Base-by-base conservation (phyloP, 2,329 filamentous ascomycete genomes). In the Zasmidium cellare region DNA sequence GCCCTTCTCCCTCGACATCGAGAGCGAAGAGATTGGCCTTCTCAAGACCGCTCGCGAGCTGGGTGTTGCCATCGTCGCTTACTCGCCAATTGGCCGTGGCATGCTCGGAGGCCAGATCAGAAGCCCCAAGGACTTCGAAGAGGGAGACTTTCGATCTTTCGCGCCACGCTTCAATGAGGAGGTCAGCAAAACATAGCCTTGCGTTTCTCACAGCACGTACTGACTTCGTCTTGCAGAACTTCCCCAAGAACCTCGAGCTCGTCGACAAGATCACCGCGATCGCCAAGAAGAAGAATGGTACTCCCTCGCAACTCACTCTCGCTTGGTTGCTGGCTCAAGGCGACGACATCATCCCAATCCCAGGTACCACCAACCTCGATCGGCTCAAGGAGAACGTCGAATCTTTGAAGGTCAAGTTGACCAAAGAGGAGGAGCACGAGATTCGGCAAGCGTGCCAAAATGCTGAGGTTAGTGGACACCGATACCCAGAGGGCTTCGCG, bases 261-360 rank as follows among this genome's bases (percentile, higher is more conserved):
- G 79, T 85, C 2, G 79, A 82, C 28, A 70, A 71, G 18, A 76
- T 88, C 56, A 69, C 72, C 2, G 73, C 67, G 3, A 66, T 87
- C 5, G 84, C 83, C 0, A 72, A 77, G 45, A 75, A 73, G 60
- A 87, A 88, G 72, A 78, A 75, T 2, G 78, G 76, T 47, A 86
- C 85, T 0, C 64, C 83, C 0, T 78, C 77, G 1, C 82, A 90
- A 67, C 68, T 90, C 28, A 81, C 83, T 1, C 74, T 89, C 24
- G 86, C 86, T 0, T 89, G 86, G 85, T 64, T 89, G 56, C 65
- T 86, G 62, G 80, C 80, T 3, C 84, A 88, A 65, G 71, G 71
- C 14, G 76, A 81, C 2, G 82, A 86, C 63, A 76, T 88, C 51
- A 80, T 85, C 65, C 83, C 87, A 0, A 70, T 71, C 57, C 82